Conservation (phyloP, 345 rosid genomes). For the Trapa incisa region DNA sequence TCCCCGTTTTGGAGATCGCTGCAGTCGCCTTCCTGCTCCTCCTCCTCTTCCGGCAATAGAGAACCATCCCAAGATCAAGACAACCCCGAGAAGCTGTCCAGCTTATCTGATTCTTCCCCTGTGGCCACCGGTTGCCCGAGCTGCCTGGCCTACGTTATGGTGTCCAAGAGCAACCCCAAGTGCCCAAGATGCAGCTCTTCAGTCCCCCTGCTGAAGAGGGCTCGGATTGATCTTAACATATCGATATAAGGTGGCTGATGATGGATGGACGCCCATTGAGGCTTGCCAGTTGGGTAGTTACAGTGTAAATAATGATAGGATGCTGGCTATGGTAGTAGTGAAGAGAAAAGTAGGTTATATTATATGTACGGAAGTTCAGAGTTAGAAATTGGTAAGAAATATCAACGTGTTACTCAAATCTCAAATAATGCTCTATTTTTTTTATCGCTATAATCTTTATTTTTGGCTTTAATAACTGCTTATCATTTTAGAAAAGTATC, state of each 20-base stretch:
- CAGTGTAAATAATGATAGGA: constrained; percentile 2
- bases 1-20: constrained; percentile 18
- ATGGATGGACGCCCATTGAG: too few relatives aligned
- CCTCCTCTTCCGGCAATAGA: constrained; percentile 27
- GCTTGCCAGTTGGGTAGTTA: background rate
- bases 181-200: constrained; percentile 40
- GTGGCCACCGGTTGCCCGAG: constrained; percentile 72
- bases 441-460: too few relatives aligned
- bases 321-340: too few relatives aligned
- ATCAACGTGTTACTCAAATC: too few relatives aligned
- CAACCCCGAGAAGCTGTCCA: constrained; percentile 3
- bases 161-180: constrained; percentile 47
- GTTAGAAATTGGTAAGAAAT: too few relatives aligned
- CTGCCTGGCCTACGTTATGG: constrained; percentile 70
- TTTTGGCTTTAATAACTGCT: too few relatives aligned
- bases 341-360: too few relatives aligned
- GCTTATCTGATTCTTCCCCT: constrained; percentile 20
- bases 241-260: constrained; percentile 16
- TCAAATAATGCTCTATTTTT: too few relatives aligned
- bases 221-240: constrained; percentile 38
- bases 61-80: constrained; percentile 15
- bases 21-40: constrained; percentile 29
- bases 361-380: too few relatives aligned
- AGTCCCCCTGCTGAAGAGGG: constrained; percentile 35
- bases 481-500: too few relatives aligned